Conservation (phyloP, 306 rosid genomes). For the Mucuna pruriens region DNA sequence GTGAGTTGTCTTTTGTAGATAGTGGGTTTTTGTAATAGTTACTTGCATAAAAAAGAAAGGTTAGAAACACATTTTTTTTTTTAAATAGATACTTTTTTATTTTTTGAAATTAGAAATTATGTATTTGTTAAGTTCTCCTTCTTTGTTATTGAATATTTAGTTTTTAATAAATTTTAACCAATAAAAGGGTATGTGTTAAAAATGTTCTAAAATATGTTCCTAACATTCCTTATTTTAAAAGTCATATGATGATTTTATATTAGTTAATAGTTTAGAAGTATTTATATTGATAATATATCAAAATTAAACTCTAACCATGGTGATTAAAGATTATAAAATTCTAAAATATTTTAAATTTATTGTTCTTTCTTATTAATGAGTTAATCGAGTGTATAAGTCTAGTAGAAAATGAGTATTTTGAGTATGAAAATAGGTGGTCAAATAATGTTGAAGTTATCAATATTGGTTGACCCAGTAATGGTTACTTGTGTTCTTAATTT, state of each 20-base stretch:
- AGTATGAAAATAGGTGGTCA: slow-evolving; percentile 1
- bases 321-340: neutral
- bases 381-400: neutral
- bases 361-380: neutral
- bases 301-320: neutral
- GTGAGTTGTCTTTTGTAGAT: neutral
- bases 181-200: too few species aligned
- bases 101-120: too few species aligned
- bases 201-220: too few species aligned
- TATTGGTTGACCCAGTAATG: too few species aligned
- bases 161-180: too few species aligned
- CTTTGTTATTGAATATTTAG: too few species aligned
- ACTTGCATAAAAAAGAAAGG: too few species aligned
- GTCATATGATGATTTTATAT: neutral
- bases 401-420: neutral
- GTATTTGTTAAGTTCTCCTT: too few species aligned
- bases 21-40: neutral
- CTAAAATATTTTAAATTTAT: neutral
- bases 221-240: neutral
- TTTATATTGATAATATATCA: neutral
- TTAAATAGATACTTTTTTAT: too few species aligned
- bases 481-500: too few species aligned
- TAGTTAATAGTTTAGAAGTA: neutral
- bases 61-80: too few species aligned
- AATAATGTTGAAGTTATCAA: too few species aligned